Base-by-base conservation (phyloP, 768 basidiomycete genomes). In the Gloeophyllum trabeum region DNA sequence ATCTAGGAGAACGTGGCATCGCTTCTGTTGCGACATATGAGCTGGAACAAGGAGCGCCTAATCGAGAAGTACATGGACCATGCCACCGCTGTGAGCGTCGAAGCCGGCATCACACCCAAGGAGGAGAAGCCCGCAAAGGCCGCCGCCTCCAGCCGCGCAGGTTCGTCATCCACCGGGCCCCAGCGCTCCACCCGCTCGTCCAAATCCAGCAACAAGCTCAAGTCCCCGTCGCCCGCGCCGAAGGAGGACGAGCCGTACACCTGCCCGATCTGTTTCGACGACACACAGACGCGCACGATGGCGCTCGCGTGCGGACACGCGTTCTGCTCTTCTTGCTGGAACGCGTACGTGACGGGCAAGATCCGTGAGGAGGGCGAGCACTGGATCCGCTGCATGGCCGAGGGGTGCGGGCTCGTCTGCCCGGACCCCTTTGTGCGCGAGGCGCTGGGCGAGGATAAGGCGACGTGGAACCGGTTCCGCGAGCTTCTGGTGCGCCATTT, bases 31-130 rank as follows among this genome's bases (percentile, higher is more conserved):
- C 78, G 92, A 22, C 66, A 86, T 62, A 76, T 83, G 69, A 68
- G 72, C 43, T 99, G 96, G 96, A 98, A 98, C 70, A 89, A 88
- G 56, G 96, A 99, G 58, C 81, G 82, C 43, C 73, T 99, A 18
- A 89, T 91, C 51, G 94, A 98, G 64, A 85, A 88, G 59, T 98
- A 89, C 63, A 96, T 96, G 91, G 94, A 97, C 52, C 86, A 90
- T 46, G 76, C 88, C 1, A 68, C 77, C 16, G 63, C 65, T 5
- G 73, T 92, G 13, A 75, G 81, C 22, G 69, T 76, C 21, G 73
- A 76, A 5, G 90, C 93, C 1, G 96, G 94, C 3, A 70, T 85
- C 49, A 71, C 52, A 48, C 75, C 64, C n/a, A 54, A 62, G 3
- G 50, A 61, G 6, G 52, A 58, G 20, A 42, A 55, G 19, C 50